Percentiles rank a stretch among this genome's conserved stretches.
phyloP scores from a whole-genome alignment of 2,329 filamentous ascomycete species.

The Emergomyces orientalis region DNA sequence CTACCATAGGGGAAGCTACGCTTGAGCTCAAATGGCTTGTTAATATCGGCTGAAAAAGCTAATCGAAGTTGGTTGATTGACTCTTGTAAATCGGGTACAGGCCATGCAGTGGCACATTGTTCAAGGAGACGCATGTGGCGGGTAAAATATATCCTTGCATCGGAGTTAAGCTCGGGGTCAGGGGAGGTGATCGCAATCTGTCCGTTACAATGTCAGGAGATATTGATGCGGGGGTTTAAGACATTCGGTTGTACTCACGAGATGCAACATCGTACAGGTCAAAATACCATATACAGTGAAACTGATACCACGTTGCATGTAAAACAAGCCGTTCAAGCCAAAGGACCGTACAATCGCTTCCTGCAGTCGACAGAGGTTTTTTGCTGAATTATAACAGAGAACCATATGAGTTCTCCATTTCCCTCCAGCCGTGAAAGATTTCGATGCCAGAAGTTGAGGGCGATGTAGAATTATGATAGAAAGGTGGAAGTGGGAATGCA shows the following conservation, averaged over 20 bases:
- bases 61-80: constrained; percentile 83
- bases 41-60: constrained; percentile 79
- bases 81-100: constrained; percentile 79
- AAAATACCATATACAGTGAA: constrained; percentile 90
- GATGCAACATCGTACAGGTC: constrained; percentile 83
- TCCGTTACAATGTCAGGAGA: constrained; percentile 8
- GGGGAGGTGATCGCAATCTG: constrained; percentile 89
- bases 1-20: constrained; percentile 79
- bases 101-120: constrained; percentile 70
- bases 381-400: constrained; percentile 75
- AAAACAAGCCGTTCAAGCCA: constrained; percentile 70
- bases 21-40: constrained; percentile 81
- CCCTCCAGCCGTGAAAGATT: constrained; percentile 59
- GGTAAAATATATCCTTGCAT: constrained; percentile 81
- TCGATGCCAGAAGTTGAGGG: constrained; percentile 71
- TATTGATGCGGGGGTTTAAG: background rate
- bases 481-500: constrained; percentile 82
- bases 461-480: constrained; percentile 78
- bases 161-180: constrained; percentile 74
- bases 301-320: constrained; percentile 89
- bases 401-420: constrained; percentile 84
- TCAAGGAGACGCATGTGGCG: constrained; percentile 92
- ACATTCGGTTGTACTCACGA: constrained; percentile 53
- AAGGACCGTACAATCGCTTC: constrained; percentile 70
- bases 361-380: constrained; percentile 74